Percentiles rank a stretch among this genome's conserved stretches.
Evolutionary conservation across 2,329 filamentous ascomycete genomes (phyloP).

Genomic region (Xylaria arbuscula): DNA sequence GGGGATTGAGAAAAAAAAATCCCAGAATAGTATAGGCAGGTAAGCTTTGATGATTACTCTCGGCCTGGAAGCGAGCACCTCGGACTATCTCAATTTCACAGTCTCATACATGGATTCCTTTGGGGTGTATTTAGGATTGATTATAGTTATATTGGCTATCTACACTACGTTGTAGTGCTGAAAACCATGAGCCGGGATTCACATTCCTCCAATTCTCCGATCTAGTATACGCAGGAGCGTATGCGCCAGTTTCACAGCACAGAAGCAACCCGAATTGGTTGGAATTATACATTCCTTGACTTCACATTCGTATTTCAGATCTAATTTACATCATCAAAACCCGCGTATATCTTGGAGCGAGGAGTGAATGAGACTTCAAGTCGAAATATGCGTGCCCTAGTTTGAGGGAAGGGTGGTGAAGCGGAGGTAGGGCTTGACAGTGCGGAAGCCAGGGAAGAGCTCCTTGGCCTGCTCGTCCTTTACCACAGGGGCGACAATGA

Average conservation of each 20-base stretch:
- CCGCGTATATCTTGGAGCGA: neutral
- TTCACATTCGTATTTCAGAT: constrained; percentile 17
- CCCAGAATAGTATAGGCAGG: neutral
- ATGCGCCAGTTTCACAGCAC: neutral
- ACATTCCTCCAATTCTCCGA: neutral
- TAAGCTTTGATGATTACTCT: neutral
- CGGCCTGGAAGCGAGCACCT: neutral
- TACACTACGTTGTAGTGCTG: neutral
- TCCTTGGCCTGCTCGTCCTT: constrained; percentile 86
- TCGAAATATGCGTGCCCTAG: constrained; percentile 44
- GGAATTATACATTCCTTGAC: constrained; percentile 7
- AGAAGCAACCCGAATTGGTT: neutral
- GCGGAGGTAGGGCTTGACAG: constrained; percentile 78
- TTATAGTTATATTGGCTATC: neutral
- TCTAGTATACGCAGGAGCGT: neutral
- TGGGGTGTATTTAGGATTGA: neutral
- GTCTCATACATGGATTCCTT: neutral
- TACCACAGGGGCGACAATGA: constrained; percentile 87
- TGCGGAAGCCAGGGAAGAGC: constrained; percentile 82
- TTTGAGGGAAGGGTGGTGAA: constrained; percentile 75
- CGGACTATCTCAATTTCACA: neutral
- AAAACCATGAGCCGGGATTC: neutral
- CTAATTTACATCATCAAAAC: constrained; percentile 10
- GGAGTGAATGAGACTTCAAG: constrained; percentile 41
- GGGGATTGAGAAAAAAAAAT: constrained; percentile 3